phyloP scores from a whole-genome alignment of 1,139 yeast genomes.

The Pichia sp. region DNA sequence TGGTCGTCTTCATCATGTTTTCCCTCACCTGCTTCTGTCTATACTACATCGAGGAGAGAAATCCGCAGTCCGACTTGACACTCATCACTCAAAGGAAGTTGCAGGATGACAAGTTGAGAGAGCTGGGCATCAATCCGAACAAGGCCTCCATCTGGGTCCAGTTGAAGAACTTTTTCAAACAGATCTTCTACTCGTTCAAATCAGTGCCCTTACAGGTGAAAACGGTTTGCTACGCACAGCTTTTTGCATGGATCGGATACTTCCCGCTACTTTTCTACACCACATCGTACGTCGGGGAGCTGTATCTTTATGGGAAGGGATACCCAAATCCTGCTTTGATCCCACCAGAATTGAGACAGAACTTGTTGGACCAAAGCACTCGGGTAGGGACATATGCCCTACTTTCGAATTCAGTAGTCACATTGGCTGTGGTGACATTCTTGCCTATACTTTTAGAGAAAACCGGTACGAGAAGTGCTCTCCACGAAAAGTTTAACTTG shows the following conservation, averaged over 20 bases:
- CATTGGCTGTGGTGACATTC: slow-evolving; percentile 37
- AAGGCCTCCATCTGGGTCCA: slow-evolving; percentile 23
- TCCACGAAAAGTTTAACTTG: slow-evolving; percentile 22
- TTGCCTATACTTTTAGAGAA: slow-evolving; percentile 36
- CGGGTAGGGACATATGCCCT: slow-evolving; percentile 43
- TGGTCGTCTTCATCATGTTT: slow-evolving; percentile 42
- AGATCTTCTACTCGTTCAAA: slow-evolving; percentile 38
- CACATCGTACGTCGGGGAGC: slow-evolving; percentile 47
- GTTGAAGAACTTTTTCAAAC: slow-evolving; percentile 32
- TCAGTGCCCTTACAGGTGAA: slow-evolving; percentile 41
- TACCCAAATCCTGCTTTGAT: slow-evolving; percentile 35
- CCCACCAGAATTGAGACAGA: slow-evolving; percentile 38
- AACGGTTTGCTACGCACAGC: slow-evolving; percentile 42
- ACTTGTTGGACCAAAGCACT: slow-evolving; percentile 36
- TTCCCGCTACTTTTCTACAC: slow-evolving; percentile 48
- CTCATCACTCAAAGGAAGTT: slow-evolving; percentile 35
- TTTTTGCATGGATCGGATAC: slow-evolving; percentile 51
- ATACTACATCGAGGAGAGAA: slow-evolving; percentile 38
- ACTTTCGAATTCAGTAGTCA: slow-evolving; percentile 39
- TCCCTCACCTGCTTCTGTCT: slow-evolving; percentile 40
- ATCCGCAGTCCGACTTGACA: slow-evolving; percentile 41
- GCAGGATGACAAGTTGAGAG: slow-evolving; percentile 30
- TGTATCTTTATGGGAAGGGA: slow-evolving; percentile 37
- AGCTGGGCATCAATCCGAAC: slow-evolving; percentile 34
- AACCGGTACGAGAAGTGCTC: slow-evolving; percentile 5